Evolutionary conservation across 768 basidiomycete species (phyloP), one percentile per base, ranked within the genome.

Genomic region (Trametes elegans): DNA sequence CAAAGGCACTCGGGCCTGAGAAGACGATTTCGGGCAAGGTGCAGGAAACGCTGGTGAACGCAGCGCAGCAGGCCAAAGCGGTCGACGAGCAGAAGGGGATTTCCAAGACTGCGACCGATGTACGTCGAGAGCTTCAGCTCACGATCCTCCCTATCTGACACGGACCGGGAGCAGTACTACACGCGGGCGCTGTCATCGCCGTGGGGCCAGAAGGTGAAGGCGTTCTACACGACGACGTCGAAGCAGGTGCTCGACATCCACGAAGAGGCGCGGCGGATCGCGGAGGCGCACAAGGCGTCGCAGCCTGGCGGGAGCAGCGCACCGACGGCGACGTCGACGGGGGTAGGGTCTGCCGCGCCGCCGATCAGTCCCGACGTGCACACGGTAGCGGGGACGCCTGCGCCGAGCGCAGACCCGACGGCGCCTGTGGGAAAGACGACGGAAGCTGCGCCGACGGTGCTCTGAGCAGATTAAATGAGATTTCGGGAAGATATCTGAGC

Each of bases 161-260:
- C n/a, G n/a, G n/a, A n/a, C n/a, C n/a, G n/a, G n/a, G 21, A 48
- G 11, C 63, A 90, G 88, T 94, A 93, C 65, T 97, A 96, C 69
- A 60, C 74, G 21, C 84, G 80, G 64, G 91, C 90, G 11, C 73
- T 96, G 19, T 47, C 78, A n/a, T 91, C 90, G 34, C 81, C 88
- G 1, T 70, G 86, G 21, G 94, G 93, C 10, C 80, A 85, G 73
- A 85, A 82, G 64, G 90, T 97, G 54, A 71, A 75, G 26, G 64
- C 72, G 1, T 98, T 97, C 76, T 98, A 97, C 76, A 96, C 95
- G 13, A 72, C 73, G 39, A 95, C 93, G 7, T 78, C 85, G 18
- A 98, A 97, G 74, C 90, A 95, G 70, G 85, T 92, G 24, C 64
- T 80, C 18, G 94, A 98, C 66, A 94, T 98, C 43, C 94, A 97